Evolutionary conservation across 2,329 filamentous ascomycete species (phyloP).

Genomic region (Fusarium transvaalense): DNA sequence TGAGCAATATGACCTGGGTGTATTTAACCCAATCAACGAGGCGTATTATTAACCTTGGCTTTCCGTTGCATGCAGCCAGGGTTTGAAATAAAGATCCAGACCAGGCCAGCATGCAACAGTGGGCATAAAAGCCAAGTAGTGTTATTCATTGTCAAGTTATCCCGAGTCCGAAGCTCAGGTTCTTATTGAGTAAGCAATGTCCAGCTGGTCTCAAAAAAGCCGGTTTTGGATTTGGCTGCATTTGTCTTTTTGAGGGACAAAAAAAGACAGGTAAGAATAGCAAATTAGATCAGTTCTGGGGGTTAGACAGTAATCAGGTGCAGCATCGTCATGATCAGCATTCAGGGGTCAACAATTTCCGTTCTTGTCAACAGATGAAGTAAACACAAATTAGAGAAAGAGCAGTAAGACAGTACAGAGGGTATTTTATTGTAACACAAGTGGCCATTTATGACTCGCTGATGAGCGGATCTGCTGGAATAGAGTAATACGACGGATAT

Average conservation of each 20-base stretch:
- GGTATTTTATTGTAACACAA: slow-evolving; percentile 2
- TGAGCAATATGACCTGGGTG: slow-evolving; percentile 11
- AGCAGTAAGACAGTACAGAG: background rate
- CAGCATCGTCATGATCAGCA: slow-evolving; percentile 39
- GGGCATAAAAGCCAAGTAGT: slow-evolving; percentile 25
- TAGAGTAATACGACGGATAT: slow-evolving; percentile 28
- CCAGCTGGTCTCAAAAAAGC: slow-evolving; percentile 28
- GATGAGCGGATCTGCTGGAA: slow-evolving; percentile 23
- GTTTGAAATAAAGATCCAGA: slow-evolving; percentile 40
- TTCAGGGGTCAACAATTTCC: slow-evolving; percentile 30
- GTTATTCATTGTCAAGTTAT: slow-evolving; percentile 3
- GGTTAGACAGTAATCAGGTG: slow-evolving; percentile 28
- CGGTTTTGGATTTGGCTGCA: slow-evolving; percentile 35
- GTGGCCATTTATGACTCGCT: slow-evolving; percentile 26
- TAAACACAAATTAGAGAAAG: background rate
- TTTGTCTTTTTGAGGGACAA: slow-evolving; percentile 11
- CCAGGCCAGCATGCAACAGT: slow-evolving; percentile 22
- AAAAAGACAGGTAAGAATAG: slow-evolving; percentile 13
- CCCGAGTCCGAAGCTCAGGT: background rate
- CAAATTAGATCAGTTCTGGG: slow-evolving; percentile 2
- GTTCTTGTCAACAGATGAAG: slow-evolving; percentile 31
- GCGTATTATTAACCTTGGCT: slow-evolving; percentile 30
- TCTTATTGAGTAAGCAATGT: slow-evolving; percentile 24
- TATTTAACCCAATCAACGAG: slow-evolving; percentile 19
- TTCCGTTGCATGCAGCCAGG: slow-evolving; percentile 34